Percentiles rank a stretch among this genome's conserved stretches.
Evolutionary conservation across 176 grass and related monocot genomes (phyloP).

Genomic region (Alopecurus myosuroides): DNA sequence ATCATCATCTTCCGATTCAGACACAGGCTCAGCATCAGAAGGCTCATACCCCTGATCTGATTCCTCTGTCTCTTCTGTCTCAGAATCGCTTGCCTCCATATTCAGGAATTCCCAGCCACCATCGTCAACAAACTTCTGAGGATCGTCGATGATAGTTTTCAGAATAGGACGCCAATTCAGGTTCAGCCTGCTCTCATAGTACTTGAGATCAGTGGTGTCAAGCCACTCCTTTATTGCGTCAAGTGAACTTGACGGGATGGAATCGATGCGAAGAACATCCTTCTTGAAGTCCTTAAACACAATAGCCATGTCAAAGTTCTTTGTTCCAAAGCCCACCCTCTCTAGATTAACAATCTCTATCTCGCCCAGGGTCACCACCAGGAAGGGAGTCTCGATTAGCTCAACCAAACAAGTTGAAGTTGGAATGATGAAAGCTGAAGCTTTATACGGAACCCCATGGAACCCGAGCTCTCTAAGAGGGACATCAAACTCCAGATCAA

Average conservation of each 20-base stretch:
- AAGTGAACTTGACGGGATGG: conserved; percentile 70
- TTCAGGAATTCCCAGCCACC: conserved; percentile 92
- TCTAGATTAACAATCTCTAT: conserved; percentile 76
- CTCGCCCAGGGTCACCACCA: conserved; percentile 53
- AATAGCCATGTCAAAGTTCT: conserved; percentile 94
- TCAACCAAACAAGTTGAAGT: conserved; percentile 63
- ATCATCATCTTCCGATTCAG: conserved; percentile 62
- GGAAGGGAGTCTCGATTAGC: conserved; percentile 52
- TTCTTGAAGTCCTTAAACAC: conserved; percentile 96
- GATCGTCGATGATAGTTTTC: conserved; percentile 84
- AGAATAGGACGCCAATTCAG: conserved; percentile 89
- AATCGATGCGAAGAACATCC: conserved; percentile 83
- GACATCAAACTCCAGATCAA: conserved; percentile 60
- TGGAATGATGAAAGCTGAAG: conserved; percentile 60
- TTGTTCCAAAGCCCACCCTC: conserved; percentile 65
- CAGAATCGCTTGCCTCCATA: conserved; percentile 89
- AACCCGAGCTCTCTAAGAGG: conserved; percentile 60
- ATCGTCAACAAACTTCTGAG: conserved; percentile 84
- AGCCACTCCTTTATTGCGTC: conserved; percentile 94
- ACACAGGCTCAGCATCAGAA: conserved; percentile 69
- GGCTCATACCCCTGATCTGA: conserved; percentile 81
- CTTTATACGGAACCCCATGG: conserved; percentile 52
- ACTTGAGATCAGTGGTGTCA: conserved; percentile 87
- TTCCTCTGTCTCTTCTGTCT: conserved; percentile 68
- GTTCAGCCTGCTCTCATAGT: conserved; percentile 91